Evolutionary conservation across 305 asterid species (phyloP).

Genomic region (Nicotiana rustica): DNA sequence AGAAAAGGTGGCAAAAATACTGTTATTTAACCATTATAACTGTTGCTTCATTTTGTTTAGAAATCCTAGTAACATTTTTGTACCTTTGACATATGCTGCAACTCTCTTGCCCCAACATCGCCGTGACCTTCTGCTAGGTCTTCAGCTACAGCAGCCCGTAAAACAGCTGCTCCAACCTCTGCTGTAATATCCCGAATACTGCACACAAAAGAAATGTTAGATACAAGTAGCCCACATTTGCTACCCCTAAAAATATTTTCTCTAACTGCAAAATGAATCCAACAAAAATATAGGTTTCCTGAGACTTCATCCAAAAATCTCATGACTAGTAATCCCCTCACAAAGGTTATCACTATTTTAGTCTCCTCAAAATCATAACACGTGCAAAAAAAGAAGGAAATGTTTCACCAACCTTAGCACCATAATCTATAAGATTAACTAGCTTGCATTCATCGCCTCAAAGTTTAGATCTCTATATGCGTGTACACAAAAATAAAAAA

Average conservation of each 20-base stretch:
- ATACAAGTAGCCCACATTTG: no score
- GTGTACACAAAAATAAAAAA: background rate
- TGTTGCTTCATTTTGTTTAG: background rate
- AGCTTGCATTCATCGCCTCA: slow-evolving; percentile 3
- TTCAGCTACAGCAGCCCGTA: slow-evolving; percentile 78
- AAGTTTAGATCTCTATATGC: slow-evolving; percentile 15
- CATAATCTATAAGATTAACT: background rate
- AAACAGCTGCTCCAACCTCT: slow-evolving; percentile 94
- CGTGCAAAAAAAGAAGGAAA: background rate
- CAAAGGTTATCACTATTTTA: background rate
- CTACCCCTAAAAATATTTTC: background rate
- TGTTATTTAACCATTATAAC: background rate
- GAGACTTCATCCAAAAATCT: background rate
- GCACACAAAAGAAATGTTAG: slow-evolving; percentile 32
- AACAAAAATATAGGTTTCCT: background rate
- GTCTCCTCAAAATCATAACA: background rate
- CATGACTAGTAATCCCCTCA: background rate
- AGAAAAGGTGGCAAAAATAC: background rate
- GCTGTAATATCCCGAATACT: slow-evolving; percentile 94
- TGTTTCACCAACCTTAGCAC: background rate
- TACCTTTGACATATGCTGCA: slow-evolving; percentile 87
- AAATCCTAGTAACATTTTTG: slow-evolving; percentile 16
- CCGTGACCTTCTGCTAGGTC: slow-evolving; percentile 94
- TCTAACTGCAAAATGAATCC: background rate
- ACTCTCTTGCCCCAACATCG: slow-evolving; percentile 77